Percentiles rank a stretch among this genome's conserved stretches.
Conservation (phyloP, 352 stramenopile species). For the Pythium aphanidermatum region DNA sequence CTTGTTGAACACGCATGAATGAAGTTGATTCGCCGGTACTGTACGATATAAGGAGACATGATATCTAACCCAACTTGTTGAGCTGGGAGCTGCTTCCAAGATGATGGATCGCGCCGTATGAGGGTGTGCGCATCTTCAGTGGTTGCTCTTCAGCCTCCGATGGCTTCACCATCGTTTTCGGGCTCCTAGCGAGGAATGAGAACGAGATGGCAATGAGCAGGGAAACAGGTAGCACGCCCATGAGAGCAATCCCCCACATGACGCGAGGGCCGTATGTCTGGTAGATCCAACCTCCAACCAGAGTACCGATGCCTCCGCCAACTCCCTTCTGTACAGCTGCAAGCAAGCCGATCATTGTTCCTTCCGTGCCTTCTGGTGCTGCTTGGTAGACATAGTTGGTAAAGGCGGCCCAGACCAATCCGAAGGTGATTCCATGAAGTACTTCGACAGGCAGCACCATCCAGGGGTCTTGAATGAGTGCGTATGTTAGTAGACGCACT, state of each 20-base stretch:
- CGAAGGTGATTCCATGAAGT: slow-evolving; percentile 65
- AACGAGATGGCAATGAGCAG: slow-evolving; percentile 43
- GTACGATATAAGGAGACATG: not conserved
- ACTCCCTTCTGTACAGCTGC: slow-evolving; percentile 65
- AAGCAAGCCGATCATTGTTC: slow-evolving; percentile 66
- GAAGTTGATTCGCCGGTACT: too few relatives aligned
- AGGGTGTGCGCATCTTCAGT: slow-evolving; percentile 11
- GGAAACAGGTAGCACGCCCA: slow-evolving; percentile 38
- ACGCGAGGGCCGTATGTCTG: slow-evolving; percentile 35
- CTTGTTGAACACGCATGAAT: too few relatives aligned
- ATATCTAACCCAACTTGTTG: slow-evolving; percentile 6
- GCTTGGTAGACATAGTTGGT: slow-evolving; percentile 75
- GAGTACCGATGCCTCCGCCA: slow-evolving; percentile 47
- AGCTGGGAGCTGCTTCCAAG: slow-evolving; percentile 14
- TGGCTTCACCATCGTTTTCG: not conserved
- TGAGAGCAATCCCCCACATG: slow-evolving; percentile 56
- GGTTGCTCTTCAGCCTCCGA: slow-evolving; percentile 7
- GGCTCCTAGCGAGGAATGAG: slow-evolving; percentile 28
- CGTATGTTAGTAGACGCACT: slow-evolving; percentile 54
- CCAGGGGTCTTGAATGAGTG: slow-evolving; percentile 55
- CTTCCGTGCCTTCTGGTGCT: slow-evolving; percentile 54
- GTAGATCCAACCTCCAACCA: slow-evolving; percentile 68
- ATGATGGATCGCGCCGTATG: slow-evolving; percentile 18
- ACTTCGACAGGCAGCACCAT: slow-evolving; percentile 50
- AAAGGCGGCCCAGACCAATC: slow-evolving; percentile 64